Evolutionary conservation across 1,284 basidiomycete genomes (phyloP).

Genomic region (Rhizopogon parksii): DNA sequence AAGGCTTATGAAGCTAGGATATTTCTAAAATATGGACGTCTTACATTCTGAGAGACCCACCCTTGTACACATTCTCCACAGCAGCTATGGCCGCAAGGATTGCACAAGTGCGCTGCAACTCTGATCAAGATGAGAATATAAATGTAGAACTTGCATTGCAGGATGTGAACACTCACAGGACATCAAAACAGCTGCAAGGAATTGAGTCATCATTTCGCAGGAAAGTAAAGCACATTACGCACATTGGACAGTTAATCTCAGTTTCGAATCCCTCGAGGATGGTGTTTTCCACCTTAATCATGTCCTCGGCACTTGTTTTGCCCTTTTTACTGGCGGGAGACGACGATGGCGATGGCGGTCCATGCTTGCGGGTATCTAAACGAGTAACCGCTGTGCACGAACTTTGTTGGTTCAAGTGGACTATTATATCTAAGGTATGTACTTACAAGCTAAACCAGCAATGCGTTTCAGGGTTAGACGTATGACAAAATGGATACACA

Average conservation of each 20-base stretch:
- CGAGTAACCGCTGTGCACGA: background rate
- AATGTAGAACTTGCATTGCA: background rate
- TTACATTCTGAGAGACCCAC: constrained; percentile 42
- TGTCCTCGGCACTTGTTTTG: constrained; percentile 16
- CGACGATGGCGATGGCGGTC: background rate
- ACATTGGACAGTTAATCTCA: constrained; percentile 54
- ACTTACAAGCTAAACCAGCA: background rate
- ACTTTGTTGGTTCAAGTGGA: background rate
- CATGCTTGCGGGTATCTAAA: constrained; percentile 1
- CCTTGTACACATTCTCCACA: constrained; percentile 47
- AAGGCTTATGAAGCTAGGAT: constrained; percentile 1
- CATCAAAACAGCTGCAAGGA: constrained; percentile 43
- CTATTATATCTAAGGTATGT: background rate
- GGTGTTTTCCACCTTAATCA: constrained; percentile 6
- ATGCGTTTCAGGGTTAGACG: background rate
- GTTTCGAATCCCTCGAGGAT: constrained; percentile 38
- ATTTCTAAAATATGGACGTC: background rate
- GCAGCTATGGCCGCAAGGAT: constrained; percentile 52
- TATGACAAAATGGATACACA: background rate
- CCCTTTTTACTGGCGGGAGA: constrained; percentile 17
- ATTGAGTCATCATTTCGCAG: constrained; percentile 5
- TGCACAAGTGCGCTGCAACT: constrained; percentile 44
- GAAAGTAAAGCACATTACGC: constrained; percentile 17
- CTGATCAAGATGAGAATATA: constrained; percentile 25
- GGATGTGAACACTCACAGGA: constrained; percentile 35